Conservation (phyloP, 2,329 filamentous ascomycete genomes). For the Aspergillus candidus region DNA sequence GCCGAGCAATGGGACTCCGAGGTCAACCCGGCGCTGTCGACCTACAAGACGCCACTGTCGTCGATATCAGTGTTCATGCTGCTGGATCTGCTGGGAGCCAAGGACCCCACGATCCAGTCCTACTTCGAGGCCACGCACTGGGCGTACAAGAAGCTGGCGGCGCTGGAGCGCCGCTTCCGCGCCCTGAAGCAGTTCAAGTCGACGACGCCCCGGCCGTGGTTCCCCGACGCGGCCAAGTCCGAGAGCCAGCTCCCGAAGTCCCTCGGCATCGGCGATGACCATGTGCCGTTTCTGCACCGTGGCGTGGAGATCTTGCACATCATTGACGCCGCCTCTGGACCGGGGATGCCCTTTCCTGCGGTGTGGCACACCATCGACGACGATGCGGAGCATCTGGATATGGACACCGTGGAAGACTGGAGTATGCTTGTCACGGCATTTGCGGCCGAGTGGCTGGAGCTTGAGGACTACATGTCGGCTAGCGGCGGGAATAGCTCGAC, state of each 20-base stretch:
- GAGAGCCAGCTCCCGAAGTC: slow-evolving; percentile 42
- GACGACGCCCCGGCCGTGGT: slow-evolving; percentile 46
- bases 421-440: slow-evolving; percentile 76
- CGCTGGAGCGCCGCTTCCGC: slow-evolving; percentile 68
- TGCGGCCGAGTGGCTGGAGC: slow-evolving; percentile 84
- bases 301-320: slow-evolving; percentile 87
- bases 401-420: slow-evolving; percentile 80
- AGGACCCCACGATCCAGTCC: slow-evolving; percentile 66
- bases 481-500: background rate
- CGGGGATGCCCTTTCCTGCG: slow-evolving; percentile 53
- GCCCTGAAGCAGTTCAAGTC: slow-evolving; percentile 61
- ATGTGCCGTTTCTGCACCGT: slow-evolving; percentile 79
- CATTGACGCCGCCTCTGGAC: slow-evolving; percentile 60
- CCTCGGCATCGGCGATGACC: slow-evolving; percentile 71
- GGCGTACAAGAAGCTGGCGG: slow-evolving; percentile 75
- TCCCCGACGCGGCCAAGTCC: slow-evolving; percentile 58
- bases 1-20: slow-evolving; percentile 74
- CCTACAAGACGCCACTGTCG: slow-evolving; percentile 65
- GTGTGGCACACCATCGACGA: slow-evolving; percentile 87
- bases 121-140: slow-evolving; percentile 90
- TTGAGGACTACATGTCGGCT: slow-evolving; percentile 52
- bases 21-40: slow-evolving; percentile 64
- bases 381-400: slow-evolving; percentile 76
- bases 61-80: slow-evolving; percentile 85
- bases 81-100: slow-evolving; percentile 76